A percentile compares a stretch with the other conserved stretches of the same genome.
Evolutionary conservation across 495 filamentous ascomycete species (phyloP).

Genomic region (Chaetomidium leptoderma): DNA sequence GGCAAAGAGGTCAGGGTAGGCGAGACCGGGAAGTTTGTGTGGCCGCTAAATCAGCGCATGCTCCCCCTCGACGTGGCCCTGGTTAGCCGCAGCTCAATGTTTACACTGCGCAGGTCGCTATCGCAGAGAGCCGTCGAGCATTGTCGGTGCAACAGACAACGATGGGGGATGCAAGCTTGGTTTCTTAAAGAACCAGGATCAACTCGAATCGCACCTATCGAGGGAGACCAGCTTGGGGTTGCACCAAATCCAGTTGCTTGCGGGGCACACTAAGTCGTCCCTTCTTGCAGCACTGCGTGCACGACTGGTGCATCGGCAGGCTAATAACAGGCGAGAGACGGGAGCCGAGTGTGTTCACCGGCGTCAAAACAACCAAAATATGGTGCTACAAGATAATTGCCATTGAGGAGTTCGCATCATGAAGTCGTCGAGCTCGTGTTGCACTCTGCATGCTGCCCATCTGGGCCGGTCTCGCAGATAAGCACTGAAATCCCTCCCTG

Average conservation of each 20-base stretch:
- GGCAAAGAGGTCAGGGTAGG: not conserved
- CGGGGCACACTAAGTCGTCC: not conserved
- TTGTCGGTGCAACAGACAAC: not conserved
- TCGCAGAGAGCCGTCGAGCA: slow-evolving; percentile 3
- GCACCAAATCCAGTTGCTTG: not conserved
- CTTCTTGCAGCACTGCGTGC: slow-evolving; percentile 1
- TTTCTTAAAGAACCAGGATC: slow-evolving; percentile 1
- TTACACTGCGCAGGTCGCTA: slow-evolving; percentile 6
- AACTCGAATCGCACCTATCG: not conserved
- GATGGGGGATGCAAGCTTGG: not conserved
- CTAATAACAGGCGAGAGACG: not conserved
- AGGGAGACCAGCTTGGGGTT: not conserved
- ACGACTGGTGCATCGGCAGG: not conserved
- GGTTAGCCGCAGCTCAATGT: slow-evolving; percentile 5
- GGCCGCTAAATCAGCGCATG: slow-evolving; percentile 4
- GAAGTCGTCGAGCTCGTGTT: not conserved
- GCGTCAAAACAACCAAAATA: not conserved
- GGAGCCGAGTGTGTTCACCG: not conserved
- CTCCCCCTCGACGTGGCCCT: slow-evolving; percentile 2
- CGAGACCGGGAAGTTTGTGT: slow-evolving; percentile 5
- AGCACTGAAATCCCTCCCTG: not conserved
- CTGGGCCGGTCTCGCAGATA: not conserved
- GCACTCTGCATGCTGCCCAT: not conserved
- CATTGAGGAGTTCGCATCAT: not conserved
- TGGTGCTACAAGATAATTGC: not conserved